phyloP scores from a whole-genome alignment of 192 early-diverging fungal species.

The Gigaspora rosea region DNA sequence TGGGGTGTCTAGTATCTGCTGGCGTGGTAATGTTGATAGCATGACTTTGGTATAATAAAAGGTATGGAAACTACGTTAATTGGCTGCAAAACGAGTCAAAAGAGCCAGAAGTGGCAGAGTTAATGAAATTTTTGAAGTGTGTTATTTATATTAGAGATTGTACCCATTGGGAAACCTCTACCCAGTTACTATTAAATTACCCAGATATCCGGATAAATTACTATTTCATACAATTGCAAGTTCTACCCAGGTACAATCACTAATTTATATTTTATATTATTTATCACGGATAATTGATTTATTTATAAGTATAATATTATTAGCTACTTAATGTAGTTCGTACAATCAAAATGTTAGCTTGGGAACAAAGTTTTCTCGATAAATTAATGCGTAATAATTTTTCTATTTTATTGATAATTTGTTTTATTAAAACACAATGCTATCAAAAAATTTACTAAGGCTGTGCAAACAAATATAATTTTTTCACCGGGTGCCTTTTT shows the following conservation, averaged over 20 bases:
- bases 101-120: slow-evolving; percentile 74
- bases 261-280: not conserved
- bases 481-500: too few relatives aligned
- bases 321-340: slow-evolving; percentile 73
- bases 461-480: too few relatives aligned
- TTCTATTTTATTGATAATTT: slow-evolving; percentile 4
- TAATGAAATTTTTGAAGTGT: slow-evolving; percentile 73
- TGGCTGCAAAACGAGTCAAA: slow-evolving; percentile 56
- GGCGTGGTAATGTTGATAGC: slow-evolving; percentile 71
- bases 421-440: not conserved
- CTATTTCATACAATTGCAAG: too few relatives aligned
- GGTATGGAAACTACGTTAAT: slow-evolving; percentile 54
- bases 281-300: not conserved
- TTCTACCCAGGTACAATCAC: too few relatives aligned
- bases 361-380: slow-evolving; percentile 72
- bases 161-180: too few relatives aligned
- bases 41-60: slow-evolving; percentile 62
- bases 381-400: slow-evolving; percentile 61
- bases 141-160: too few relatives aligned
- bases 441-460: not conserved
- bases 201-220: too few relatives aligned
- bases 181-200: too few relatives aligned
- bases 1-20: slow-evolving; percentile 79
- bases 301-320: not conserved
- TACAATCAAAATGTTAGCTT: slow-evolving; percentile 88